phyloP scores from a whole-genome alignment of 2,329 filamentous ascomycete genomes.

The Stachybotrys chlorohalonatus region DNA sequence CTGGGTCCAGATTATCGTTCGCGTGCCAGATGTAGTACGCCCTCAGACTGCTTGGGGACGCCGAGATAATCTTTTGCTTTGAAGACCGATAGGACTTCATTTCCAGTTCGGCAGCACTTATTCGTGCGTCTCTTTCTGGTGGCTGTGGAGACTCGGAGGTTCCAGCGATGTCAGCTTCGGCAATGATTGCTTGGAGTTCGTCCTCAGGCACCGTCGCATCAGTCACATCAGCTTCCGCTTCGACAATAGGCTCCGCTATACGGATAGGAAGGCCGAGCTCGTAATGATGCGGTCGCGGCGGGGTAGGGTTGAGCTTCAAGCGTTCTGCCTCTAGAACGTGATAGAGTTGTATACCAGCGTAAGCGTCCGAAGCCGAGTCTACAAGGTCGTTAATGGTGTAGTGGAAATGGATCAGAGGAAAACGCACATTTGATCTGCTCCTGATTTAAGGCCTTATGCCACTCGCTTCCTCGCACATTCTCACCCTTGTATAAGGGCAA shows the following conservation, averaged over 20 bases:
- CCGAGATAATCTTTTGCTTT: constrained; percentile 11
- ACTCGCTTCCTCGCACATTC: constrained; percentile 64
- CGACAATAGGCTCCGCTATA: constrained; percentile 23
- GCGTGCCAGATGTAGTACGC: constrained; percentile 58
- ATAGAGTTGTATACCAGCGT: constrained; percentile 68
- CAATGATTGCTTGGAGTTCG: not conserved
- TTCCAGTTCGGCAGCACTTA: constrained; percentile 33
- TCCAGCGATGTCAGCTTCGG: not conserved
- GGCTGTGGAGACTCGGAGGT: constrained; percentile 7
- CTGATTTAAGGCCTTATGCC: constrained; percentile 53
- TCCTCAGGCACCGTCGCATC: constrained; percentile 3
- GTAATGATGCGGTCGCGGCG: constrained; percentile 59
- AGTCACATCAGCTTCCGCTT: constrained; percentile 13
- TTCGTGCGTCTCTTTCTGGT: constrained; percentile 24
- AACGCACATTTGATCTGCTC: constrained; percentile 61
- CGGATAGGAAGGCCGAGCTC: constrained; percentile 59
- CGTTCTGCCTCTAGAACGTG: constrained; percentile 62
- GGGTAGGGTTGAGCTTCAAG: constrained; percentile 55
- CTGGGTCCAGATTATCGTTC: constrained; percentile 37
- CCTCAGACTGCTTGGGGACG: constrained; percentile 31
- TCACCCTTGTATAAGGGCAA: constrained; percentile 68
- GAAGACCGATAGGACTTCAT: constrained; percentile 24
- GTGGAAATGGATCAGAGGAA: constrained; percentile 2
- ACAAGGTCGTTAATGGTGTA: not conserved
- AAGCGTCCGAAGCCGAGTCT: constrained; percentile 78